Percentiles rank a stretch among this genome's conserved stretches.
Conservation (phyloP, 2,329 filamentous ascomycete genomes). For the Nemania abortiva region DNA sequence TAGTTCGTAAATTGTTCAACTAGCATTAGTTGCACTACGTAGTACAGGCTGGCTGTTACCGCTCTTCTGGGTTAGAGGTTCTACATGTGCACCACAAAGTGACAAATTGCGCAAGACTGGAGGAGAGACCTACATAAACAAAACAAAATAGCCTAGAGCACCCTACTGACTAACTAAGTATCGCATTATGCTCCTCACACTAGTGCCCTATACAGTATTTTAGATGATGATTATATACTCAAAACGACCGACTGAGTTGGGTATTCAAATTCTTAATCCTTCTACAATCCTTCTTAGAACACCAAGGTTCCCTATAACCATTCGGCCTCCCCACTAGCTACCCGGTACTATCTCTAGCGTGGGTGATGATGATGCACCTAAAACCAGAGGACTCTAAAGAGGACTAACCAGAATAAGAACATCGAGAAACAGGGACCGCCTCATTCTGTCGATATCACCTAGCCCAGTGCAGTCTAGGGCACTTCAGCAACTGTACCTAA, state of each 20-base stretch:
- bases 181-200: background rate
- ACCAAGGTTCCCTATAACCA: background rate
- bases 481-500: background rate
- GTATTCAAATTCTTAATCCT: constrained; percentile 22
- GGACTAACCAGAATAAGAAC: constrained; percentile 11
- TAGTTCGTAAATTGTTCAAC: background rate
- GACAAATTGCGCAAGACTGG: no score
- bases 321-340: background rate
- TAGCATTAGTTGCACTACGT: background rate
- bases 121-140: no score
- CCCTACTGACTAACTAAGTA: no score
- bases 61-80: background rate
- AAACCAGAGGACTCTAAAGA: background rate
- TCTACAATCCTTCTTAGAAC: constrained; percentile 2
- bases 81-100: no score
- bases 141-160: no score
- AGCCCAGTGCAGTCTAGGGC: background rate
- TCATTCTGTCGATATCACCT: background rate
- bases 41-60: background rate
- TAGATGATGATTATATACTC: background rate
- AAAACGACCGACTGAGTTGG: background rate
- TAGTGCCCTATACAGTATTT: background rate
- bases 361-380: background rate
- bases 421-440: background rate
- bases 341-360: background rate